Evolutionary conservation across 202 grass and related monocot genomes (phyloP).

Genomic region (Bolboschoenoplectus hybrid): DNA sequence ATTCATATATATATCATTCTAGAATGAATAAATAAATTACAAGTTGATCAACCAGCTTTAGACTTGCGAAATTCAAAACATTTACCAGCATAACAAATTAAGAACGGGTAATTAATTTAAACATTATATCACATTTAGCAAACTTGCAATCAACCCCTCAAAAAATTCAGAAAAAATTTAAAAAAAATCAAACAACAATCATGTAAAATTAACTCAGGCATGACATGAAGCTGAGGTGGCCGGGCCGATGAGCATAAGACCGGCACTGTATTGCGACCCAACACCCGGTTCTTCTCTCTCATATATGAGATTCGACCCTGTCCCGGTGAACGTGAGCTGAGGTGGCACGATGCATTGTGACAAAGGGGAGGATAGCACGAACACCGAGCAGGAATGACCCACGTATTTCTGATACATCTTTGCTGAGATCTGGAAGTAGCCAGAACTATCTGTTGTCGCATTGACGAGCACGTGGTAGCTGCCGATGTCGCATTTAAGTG

Average conservation of each 20-base stretch:
- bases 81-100: background rate
- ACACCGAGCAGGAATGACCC: background rate
- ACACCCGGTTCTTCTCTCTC: background rate
- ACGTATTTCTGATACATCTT: background rate
- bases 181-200: background rate
- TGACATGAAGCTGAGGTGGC: conserved; percentile 13
- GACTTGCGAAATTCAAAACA: background rate
- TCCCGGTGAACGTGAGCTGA: background rate
- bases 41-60: background rate
- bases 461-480: conserved; percentile 2
- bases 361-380: conserved; percentile 2
- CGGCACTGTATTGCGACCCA: background rate
- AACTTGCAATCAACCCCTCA: background rate
- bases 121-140: background rate
- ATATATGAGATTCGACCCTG: conserved; percentile 9
- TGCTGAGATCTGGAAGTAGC: conserved; percentile 11
- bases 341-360: background rate
- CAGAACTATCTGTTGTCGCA: conserved; percentile 15
- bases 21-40: background rate
- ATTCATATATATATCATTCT: background rate
- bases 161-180: background rate
- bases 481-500: conserved; percentile 20
- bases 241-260: background rate
- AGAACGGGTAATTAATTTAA: background rate
- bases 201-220: background rate